Percentiles rank a stretch among this genome's conserved stretches.
phyloP scores from a whole-genome alignment of 306 rosid genomes.

The Lablab purpureus region DNA sequence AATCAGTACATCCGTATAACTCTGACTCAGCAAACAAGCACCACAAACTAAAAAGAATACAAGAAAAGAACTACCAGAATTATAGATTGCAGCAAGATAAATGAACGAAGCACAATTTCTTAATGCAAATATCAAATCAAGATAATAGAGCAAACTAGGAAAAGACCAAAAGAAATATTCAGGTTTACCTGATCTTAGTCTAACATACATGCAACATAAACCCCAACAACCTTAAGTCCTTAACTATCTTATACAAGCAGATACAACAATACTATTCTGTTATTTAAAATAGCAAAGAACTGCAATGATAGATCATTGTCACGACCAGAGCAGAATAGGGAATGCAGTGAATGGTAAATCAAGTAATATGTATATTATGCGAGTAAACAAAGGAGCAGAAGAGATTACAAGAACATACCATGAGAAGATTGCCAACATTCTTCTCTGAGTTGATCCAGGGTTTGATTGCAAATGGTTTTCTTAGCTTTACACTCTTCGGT shows the following conservation, averaged over 20 bases:
- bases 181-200: not conserved
- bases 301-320: conserved; percentile 2
- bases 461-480: conserved; percentile 80
- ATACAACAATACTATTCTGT: not conserved
- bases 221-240: not conserved
- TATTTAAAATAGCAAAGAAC: not conserved
- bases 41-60: conserved; percentile 25
- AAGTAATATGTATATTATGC: not conserved
- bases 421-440: conserved; percentile 90
- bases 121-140: not conserved
- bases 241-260: conserved; percentile 9
- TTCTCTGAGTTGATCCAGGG: conserved; percentile 93
- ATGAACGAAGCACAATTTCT: conserved; percentile 8
- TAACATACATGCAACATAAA: conserved; percentile 15
- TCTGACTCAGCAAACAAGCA: conserved; percentile 32
- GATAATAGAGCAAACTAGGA: not conserved
- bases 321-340: conserved; percentile 12
- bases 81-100: conserved; percentile 16
- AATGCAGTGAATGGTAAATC: not conserved
- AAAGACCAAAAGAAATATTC: conserved; percentile 12
- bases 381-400: conserved; percentile 25
- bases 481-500: conserved; percentile 72
- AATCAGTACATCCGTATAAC: conserved; percentile 30
- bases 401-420: conserved; percentile 63
- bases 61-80: conserved; percentile 7